Percentiles rank a stretch among this genome's conserved stretches.
phyloP scores from a whole-genome alignment of 352 stramenopile genomes.

The Globisporangium megalacanthum region DNA sequence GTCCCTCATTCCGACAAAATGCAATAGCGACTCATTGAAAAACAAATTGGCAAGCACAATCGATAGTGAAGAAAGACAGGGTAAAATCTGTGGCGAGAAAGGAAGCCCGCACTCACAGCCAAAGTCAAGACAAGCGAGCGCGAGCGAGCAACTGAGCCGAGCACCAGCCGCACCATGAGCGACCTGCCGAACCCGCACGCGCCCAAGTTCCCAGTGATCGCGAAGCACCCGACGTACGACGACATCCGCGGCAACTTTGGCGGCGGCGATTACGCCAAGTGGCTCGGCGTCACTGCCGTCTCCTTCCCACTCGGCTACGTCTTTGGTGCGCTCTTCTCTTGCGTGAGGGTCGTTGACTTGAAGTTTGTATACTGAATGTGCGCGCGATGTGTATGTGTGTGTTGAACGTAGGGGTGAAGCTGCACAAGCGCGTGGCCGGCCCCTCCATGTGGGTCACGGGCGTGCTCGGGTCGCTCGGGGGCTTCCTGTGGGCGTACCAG shows the following conservation, averaged over 20 bases:
- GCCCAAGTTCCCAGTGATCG: conserved; percentile 72
- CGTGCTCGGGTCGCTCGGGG: conserved; percentile 64
- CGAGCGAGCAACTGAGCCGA: conserved; percentile 6
- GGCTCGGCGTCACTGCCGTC: conserved; percentile 42
- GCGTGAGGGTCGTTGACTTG: neutral
- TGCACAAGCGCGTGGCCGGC: conserved; percentile 52
- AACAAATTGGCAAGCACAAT: neutral
- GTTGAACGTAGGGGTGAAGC: conserved; percentile 33
- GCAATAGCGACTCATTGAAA: no score
- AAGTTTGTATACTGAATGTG: no score
- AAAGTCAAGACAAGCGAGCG: conserved; percentile 4
- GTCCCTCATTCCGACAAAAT: no score
- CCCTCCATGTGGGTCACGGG: conserved; percentile 77
- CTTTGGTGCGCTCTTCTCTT: conserved; percentile 41
- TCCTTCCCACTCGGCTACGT: conserved; percentile 78
- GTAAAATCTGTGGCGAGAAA: neutral
- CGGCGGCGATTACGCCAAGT: conserved; percentile 57
- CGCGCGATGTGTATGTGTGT: conserved; percentile 1
- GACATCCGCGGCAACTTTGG: conserved; percentile 72
- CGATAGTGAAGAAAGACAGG: neutral
- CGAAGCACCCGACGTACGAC: conserved; percentile 69
- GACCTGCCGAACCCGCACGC: conserved; percentile 44
- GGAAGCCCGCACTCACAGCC: no score
- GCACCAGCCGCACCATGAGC: conserved; percentile 29
- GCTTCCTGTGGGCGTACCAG: conserved; percentile 78